These are phyloP conservation scores for Royoungia palumana DNA, from an alignment of 768 basidiomycete genomes.

Conservation along the genomic window DNA sequence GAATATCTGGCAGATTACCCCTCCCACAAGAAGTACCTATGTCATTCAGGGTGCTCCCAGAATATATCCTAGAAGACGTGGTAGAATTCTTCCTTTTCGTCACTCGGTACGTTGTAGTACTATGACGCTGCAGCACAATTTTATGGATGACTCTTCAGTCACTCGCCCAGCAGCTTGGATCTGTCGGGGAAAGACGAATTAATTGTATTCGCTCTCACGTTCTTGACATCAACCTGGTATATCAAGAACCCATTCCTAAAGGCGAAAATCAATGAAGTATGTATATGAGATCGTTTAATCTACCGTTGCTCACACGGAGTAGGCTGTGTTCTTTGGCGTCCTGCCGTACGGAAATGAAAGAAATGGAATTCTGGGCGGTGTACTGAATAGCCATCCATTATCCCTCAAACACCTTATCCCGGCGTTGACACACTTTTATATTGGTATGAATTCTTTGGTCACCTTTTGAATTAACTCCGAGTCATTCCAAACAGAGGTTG, in stretches of 20 bases:
- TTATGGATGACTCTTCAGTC: conserved; percentile 33
- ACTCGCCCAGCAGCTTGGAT: conserved; percentile 77
- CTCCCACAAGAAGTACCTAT: conserved; percentile 82
- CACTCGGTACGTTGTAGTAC: conserved; percentile 54
- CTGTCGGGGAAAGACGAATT: conserved; percentile 83
- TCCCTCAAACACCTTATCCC: conserved; percentile 89
- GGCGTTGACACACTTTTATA: conserved; percentile 90
- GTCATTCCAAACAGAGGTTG: conserved; percentile 66
- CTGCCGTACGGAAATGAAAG: conserved; percentile 62
- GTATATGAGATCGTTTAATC: conserved; percentile 10
- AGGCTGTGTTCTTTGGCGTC: conserved; percentile 76
- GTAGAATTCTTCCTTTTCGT: conserved; percentile 86
- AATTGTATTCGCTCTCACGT: conserved; percentile 83
- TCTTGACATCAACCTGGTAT: conserved; percentile 92
- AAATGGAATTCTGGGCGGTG: conserved; percentile 72
- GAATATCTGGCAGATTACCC: conserved; percentile 58
- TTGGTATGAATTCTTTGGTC: conserved; percentile 51
- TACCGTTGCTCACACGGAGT: background rate
- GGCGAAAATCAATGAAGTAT: conserved; percentile 90
- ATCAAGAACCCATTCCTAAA: conserved; percentile 99
- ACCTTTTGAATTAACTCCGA: background rate
- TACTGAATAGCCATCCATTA: conserved; percentile 80
- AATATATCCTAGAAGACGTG: conserved; percentile 92
- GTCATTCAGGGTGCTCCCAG: conserved; percentile 84
- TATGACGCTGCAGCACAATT: background rate